phyloP scores from a whole-genome alignment of 495 filamentous ascomycete species.

The Neurospora sublineolata region DNA sequence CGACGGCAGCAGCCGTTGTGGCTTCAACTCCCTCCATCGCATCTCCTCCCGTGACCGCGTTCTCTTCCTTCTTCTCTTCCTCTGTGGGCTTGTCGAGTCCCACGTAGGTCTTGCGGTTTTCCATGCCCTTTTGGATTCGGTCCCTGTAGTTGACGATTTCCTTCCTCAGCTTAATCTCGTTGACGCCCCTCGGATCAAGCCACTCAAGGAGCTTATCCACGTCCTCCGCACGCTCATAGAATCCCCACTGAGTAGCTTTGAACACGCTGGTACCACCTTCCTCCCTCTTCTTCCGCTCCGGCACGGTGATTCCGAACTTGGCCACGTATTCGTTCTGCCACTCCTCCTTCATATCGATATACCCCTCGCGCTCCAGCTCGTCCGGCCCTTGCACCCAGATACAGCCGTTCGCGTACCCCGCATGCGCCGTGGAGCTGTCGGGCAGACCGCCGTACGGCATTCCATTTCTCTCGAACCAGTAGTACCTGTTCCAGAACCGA shows the following conservation, averaged over 20 bases:
- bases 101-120: conserved; percentile 61
- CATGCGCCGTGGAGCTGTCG: conserved; percentile 72
- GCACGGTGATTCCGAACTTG: conserved; percentile 67
- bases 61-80: conserved; percentile 42
- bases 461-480: conserved; percentile 97
- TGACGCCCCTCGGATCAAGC: conserved; percentile 73
- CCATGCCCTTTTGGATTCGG: conserved; percentile 70
- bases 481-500: conserved; percentile 95
- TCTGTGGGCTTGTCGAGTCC: conserved; percentile 25
- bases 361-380: conserved; percentile 73
- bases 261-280: conserved; percentile 72
- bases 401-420: conserved; percentile 84
- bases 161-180: conserved; percentile 75
- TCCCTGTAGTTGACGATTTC: conserved; percentile 69
- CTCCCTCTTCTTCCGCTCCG: conserved; percentile 75
- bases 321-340: conserved; percentile 49
- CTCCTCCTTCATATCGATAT: conserved; percentile 57
- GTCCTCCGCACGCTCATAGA: conserved; percentile 65
- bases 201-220: conserved; percentile 72
- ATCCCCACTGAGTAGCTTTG: conserved; percentile 78
- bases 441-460: conserved; percentile 92
- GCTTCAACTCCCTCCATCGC: conserved; percentile 9
- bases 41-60: conserved; percentile 9
- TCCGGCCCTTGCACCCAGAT: conserved; percentile 95
- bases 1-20: neutral